A percentile compares a stretch with the other conserved stretches of the same genome.
These are phyloP conservation scores for Fusarium euwallaceae DNA, from an alignment of 2,329 filamentous ascomycete genomes.

Conservation along the genomic window DNA sequence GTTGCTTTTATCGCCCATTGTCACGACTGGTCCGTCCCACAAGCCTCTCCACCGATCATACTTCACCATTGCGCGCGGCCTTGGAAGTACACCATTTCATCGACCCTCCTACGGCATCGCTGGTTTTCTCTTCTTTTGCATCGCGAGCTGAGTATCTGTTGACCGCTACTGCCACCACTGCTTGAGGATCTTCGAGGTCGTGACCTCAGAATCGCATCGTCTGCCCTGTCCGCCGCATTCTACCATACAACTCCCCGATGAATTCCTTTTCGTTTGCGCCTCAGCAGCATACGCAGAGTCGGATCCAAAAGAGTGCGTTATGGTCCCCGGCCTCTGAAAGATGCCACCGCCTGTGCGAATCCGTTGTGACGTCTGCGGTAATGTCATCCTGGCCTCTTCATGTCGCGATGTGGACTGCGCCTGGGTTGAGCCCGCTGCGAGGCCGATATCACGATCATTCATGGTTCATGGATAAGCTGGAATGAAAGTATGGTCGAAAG, in stretches of 20 bases:
- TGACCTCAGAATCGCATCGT: no score
- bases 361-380: no score
- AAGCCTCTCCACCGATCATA: neutral
- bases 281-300: conserved; percentile 66
- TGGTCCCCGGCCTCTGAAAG: neutral
- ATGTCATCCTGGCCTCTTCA: no score
- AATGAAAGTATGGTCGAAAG: neutral
- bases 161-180: no score
- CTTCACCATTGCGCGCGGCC: no score
- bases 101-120: no score
- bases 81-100: no score
- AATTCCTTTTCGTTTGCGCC: conserved; percentile 83
- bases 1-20: conserved; percentile 37
- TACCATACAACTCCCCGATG: conserved; percentile 40
- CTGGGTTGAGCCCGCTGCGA: neutral
- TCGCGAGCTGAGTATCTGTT: no score
- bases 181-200: no score
- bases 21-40: conserved; percentile 29
- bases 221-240: no score
- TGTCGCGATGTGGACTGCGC: neutral
- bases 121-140: no score
- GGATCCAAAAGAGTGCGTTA: conserved; percentile 85
- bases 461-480: neutral
- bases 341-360: no score
- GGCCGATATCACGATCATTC: neutral